Evolutionary conservation across 2,329 filamentous ascomycete genomes (phyloP).

Genomic region (Fusarium bactridioides): DNA sequence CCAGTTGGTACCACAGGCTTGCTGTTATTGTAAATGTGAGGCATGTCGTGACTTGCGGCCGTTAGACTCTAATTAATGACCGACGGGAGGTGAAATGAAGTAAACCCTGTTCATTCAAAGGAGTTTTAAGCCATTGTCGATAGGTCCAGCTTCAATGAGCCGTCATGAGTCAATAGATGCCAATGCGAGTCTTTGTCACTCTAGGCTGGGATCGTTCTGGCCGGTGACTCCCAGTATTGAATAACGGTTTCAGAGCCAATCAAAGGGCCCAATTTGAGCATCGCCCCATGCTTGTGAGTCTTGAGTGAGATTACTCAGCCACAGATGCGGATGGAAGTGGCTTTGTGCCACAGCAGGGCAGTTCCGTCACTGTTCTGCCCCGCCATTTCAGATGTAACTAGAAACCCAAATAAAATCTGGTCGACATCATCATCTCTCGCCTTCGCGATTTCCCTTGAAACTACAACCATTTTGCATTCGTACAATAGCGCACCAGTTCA

Average conservation of each 20-base stretch:
- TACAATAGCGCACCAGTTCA: not conserved
- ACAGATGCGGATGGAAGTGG: slow-evolving; percentile 5
- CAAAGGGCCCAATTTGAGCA: slow-evolving; percentile 3
- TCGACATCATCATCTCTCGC: slow-evolving; percentile 32
- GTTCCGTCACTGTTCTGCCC: slow-evolving; percentile 29
- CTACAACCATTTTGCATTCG: not conserved
- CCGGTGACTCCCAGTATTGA: slow-evolving; percentile 23
- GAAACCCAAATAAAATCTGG: slow-evolving; percentile 39
- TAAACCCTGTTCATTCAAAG: not conserved
- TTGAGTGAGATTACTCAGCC: slow-evolving; percentile 31
- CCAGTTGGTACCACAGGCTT: not conserved
- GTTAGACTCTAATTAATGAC: not conserved
- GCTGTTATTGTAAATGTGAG: not conserved
- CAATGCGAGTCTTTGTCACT: not conserved
- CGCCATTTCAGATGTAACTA: slow-evolving; percentile 32
- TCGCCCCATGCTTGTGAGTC: not conserved
- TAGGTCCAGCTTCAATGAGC: slow-evolving; percentile 1
- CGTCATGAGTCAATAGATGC: slow-evolving; percentile 5
- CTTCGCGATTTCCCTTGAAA: not conserved
- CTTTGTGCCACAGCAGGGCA: slow-evolving; percentile 17
- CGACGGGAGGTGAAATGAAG: not conserved
- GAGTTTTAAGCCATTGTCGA: not conserved
- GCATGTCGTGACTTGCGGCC: not conserved
- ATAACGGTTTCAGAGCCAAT: slow-evolving; percentile 8
- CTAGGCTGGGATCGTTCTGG: not conserved